Percentiles rank a stretch among this genome's conserved stretches.
Conservation (phyloP, 306 rosid genomes). For the Vigna radiata region DNA sequence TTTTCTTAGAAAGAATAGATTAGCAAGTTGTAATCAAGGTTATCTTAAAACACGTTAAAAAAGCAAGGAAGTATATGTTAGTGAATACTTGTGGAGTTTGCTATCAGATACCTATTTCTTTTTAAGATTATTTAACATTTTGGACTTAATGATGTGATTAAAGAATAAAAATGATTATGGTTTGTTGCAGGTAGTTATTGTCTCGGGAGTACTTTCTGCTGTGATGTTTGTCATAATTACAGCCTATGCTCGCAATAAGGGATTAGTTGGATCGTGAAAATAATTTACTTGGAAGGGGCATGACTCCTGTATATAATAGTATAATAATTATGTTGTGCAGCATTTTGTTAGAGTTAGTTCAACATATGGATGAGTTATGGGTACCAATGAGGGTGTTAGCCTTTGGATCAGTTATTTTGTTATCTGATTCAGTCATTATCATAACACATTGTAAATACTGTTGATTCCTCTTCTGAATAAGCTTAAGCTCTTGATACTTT, state of each 20-base stretch:
- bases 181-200: constrained; percentile 65
- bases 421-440: constrained; percentile 16
- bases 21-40: too few species aligned
- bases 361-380: constrained; percentile 22
- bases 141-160: neutral
- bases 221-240: constrained; percentile 52
- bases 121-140: constrained; percentile 9
- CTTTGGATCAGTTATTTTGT: neutral
- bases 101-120: too few species aligned
- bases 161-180: constrained; percentile 18
- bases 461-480: constrained; percentile 31
- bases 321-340: constrained; percentile 15
- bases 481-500: neutral
- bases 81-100: too few species aligned
- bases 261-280: constrained; percentile 75
- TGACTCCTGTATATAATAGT: constrained; percentile 6
- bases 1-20: too few species aligned
- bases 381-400: too few species aligned
- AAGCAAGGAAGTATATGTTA: too few species aligned
- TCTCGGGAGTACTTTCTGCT: constrained; percentile 52
- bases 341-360: neutral
- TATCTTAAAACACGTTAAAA: too few species aligned
- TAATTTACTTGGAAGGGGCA: constrained; percentile 24
- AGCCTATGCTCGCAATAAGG: constrained; percentile 73
- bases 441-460: constrained; percentile 15